A percentile compares a stretch with the other conserved stretches of the same genome.
Conservation (phyloP, 306 rosid species). For the Quercus rubra region DNA sequence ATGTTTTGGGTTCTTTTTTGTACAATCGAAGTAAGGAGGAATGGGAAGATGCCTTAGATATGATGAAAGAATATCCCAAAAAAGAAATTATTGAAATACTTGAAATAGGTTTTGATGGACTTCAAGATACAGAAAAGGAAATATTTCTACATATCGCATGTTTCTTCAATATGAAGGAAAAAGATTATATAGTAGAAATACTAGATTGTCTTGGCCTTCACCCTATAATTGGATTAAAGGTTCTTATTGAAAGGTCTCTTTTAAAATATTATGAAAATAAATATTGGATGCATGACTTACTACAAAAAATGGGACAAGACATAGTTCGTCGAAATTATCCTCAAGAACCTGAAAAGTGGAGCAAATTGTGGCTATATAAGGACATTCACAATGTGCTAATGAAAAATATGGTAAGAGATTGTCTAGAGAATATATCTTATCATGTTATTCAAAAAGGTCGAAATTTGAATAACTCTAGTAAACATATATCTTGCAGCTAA, state of each 20-base stretch:
- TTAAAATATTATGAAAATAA: background rate
- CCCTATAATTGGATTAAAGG: conserved; percentile 27
- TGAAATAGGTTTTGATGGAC: conserved; percentile 32
- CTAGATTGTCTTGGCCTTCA: conserved; percentile 22
- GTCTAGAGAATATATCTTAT: background rate
- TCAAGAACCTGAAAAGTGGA: too few species aligned
- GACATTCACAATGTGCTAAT: too few species aligned
- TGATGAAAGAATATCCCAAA: conserved; percentile 9
- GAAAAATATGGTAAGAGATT: too few species aligned
- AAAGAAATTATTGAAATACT: conserved; percentile 12
- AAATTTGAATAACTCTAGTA: too few species aligned
- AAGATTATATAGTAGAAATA: conserved; percentile 19
- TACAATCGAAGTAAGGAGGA: conserved; percentile 9
- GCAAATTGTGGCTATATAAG: too few species aligned
- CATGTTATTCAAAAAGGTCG: too few species aligned
- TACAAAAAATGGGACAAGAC: too few species aligned
- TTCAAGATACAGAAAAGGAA: conserved; percentile 15
- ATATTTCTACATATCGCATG: conserved; percentile 10
- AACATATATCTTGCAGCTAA: too few species aligned
- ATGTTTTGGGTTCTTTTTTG: conserved; percentile 25
- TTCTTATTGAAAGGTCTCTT: conserved; percentile 38
- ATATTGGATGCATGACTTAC: too few species aligned
- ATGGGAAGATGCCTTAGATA: conserved; percentile 28
- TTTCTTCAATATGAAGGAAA: conserved; percentile 43
- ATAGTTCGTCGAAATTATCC: too few species aligned